phyloP scores from a whole-genome alignment of 2,329 filamentous ascomycete genomes.

The Hysterium pulicare region DNA sequence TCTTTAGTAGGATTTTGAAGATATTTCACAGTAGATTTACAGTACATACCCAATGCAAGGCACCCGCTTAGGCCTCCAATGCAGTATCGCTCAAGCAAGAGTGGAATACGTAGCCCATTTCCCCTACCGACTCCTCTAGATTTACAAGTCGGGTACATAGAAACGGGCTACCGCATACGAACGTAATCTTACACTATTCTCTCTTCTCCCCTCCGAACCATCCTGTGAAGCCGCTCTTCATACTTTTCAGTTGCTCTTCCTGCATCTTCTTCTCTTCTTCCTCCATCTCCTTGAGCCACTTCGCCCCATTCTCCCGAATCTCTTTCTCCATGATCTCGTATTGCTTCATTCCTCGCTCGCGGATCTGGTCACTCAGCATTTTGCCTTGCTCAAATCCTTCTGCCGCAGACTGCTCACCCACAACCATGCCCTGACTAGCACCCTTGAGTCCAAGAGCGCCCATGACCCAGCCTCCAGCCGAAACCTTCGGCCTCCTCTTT shows the following conservation, averaged over 20 bases:
- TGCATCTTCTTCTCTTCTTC: slow-evolving; percentile 82
- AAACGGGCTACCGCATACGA: too few species aligned
- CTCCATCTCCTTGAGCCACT: slow-evolving; percentile 93
- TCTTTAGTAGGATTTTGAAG: not conserved
- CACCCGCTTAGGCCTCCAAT: not conserved
- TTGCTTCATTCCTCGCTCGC: slow-evolving; percentile 84
- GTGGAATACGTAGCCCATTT: not conserved
- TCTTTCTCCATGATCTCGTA: slow-evolving; percentile 88
- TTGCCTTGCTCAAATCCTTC: slow-evolving; percentile 88
- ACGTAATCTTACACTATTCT: too few species aligned
- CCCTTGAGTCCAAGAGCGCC: slow-evolving; percentile 72
- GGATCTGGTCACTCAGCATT: slow-evolving; percentile 92
- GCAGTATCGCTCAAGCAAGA: not conserved
- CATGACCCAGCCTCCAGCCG: slow-evolving; percentile 66
- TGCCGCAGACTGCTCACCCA: slow-evolving; percentile 51
- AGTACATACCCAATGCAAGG: not conserved
- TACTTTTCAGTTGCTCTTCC: slow-evolving; percentile 86
- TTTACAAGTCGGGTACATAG: too few species aligned
- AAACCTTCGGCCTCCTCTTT: slow-evolving; percentile 58
- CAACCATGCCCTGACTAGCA: slow-evolving; percentile 57
- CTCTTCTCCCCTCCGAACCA: slow-evolving; percentile 5
- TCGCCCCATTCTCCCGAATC: slow-evolving; percentile 88
- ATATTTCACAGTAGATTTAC: not conserved
- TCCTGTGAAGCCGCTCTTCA: slow-evolving; percentile 58
- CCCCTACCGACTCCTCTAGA: not conserved